A percentile compares a stretch with the other conserved stretches of the same genome.
phyloP scores from a whole-genome alignment of 192 early-diverging fungal species.

The Mortierella hygrophila region DNA sequence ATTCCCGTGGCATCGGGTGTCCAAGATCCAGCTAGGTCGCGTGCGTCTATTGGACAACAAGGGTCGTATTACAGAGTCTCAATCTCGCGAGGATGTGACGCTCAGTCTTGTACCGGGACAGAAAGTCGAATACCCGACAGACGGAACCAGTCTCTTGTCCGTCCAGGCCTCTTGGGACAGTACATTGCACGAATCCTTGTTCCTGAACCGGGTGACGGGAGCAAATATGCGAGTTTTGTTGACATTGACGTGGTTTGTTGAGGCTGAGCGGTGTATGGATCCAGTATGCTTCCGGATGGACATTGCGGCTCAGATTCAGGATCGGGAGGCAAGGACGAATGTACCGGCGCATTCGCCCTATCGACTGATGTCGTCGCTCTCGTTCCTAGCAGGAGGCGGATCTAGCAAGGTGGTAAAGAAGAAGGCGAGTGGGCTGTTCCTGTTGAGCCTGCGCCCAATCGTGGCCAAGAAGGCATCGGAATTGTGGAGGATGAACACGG shows the following conservation, averaged over 20 bases:
- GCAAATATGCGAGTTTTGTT: conserved; percentile 69
- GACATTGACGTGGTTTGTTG: conserved; percentile 66
- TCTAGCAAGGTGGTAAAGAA: conserved; percentile 33
- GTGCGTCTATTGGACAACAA: conserved; percentile 72
- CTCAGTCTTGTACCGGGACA: conserved; percentile 63
- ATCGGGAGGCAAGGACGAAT: conserved; percentile 61
- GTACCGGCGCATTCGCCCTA: conserved; percentile 20
- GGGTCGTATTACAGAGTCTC: conserved; percentile 66
- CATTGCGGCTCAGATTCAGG: conserved; percentile 73
- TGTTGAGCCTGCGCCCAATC: conserved; percentile 70
- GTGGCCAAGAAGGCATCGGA: conserved; percentile 67
- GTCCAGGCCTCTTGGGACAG: conserved; percentile 81
- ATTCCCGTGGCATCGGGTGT: conserved; percentile 65
- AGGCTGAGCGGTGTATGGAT: conserved; percentile 70
- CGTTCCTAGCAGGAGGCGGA: conserved; percentile 30
- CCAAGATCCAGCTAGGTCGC: conserved; percentile 60
- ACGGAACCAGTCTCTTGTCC: conserved; percentile 73
- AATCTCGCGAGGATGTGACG: conserved; percentile 59
- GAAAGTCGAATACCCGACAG: conserved; percentile 63
- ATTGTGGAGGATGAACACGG: conserved; percentile 81
- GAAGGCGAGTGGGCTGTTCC: conserved; percentile 71
- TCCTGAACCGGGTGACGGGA: conserved; percentile 78
- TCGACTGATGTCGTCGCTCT: conserved; percentile 39
- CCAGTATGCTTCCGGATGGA: conserved; percentile 72
- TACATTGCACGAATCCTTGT: conserved; percentile 75